Evolutionary conservation across 2,329 filamentous ascomycete species (phyloP), one percentile per base, ranked within the genome.

Genomic region (Ceratocystis eucalypticola): DNA sequence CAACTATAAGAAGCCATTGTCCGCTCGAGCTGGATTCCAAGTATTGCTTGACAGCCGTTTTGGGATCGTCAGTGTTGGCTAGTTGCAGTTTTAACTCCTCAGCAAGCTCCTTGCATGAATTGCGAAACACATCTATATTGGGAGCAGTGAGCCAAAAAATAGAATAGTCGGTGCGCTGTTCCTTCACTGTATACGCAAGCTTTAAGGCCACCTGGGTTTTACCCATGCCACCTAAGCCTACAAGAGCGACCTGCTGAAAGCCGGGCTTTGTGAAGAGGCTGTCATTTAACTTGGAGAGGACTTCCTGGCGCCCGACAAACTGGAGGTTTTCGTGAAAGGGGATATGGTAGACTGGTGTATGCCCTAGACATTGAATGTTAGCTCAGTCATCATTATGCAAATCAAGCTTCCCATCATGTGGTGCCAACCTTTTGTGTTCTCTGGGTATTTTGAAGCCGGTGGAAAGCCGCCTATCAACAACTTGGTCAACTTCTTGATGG

Each of bases 1-100:
- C 72, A 5, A 72, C 10, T 5, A 72, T 57, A 0, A 73, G 67
- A 30, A 73, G 57, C 71, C 71, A 73, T 3, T 64, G 66, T 2
- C 70, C 71, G 0, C 70, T 22, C 22, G 2, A 28, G n/a, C 68
- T 61, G 1, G 67, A 69, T 65, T 68, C 70, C 0, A 73, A 66
- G 30, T 70, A 48, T 2, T 48, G n/a, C 41, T 61, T 65, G 1
- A 72, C 53, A 0, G 55, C 12, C 15, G 61, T 59, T 59, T 67
- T 70, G 22, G 55, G 12, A 20, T 55, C 50, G 1, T 55, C 5
- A 0, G 1, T 6, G 5, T 28, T 2, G 1, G 6, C 8, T 12
- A 5, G 10, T 15, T 33, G 22, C 22, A 66, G 12, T 10, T 45
- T 28, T 5, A 66, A 8, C 37, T 20, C 1, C 15, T 61, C 20